A percentile compares a stretch with the other conserved stretches of the same genome.
Evolutionary conservation across 371 early-diverging fungal genomes (phyloP).

Genomic region (Circinella umbellata): DNA sequence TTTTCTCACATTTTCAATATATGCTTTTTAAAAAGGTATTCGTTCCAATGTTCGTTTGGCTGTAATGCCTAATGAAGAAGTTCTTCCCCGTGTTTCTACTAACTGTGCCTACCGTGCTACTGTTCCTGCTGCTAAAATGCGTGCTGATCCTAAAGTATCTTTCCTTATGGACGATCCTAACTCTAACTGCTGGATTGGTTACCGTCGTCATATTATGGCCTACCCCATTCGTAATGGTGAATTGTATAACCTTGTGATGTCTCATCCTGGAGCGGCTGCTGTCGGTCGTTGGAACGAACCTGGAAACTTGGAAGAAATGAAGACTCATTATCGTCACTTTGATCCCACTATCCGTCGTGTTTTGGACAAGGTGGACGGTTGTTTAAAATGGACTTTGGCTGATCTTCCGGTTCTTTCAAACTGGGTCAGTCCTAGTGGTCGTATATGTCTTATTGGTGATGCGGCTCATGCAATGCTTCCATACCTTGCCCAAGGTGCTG

Average conservation of each 20-base stretch:
- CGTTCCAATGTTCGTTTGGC: constrained; percentile 29
- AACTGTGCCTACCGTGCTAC: constrained; percentile 42
- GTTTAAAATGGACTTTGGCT: constrained; percentile 38
- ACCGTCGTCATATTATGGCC: constrained; percentile 32
- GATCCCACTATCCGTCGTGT: constrained; percentile 31
- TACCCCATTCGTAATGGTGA: constrained; percentile 34
- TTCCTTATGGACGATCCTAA: constrained; percentile 33
- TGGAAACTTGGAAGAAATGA: constrained; percentile 35
- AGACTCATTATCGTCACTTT: constrained; percentile 26
- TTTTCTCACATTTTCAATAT: background rate
- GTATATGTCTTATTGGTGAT: constrained; percentile 28
- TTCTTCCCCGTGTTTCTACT: constrained; percentile 26
- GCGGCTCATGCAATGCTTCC: constrained; percentile 40
- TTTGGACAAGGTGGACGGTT: constrained; percentile 22
- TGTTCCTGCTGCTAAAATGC: constrained; percentile 26
- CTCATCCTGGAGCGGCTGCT: constrained; percentile 29
- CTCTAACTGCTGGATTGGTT: constrained; percentile 39
- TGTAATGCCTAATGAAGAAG: constrained; percentile 30
- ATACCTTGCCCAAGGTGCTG: constrained; percentile 38
- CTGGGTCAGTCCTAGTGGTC: constrained; percentile 34
- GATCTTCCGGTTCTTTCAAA: constrained; percentile 28
- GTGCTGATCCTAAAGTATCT: constrained; percentile 29
- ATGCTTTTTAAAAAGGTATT: constrained; percentile 18
- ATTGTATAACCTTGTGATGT: constrained; percentile 36
- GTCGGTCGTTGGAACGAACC: constrained; percentile 33